These are phyloP conservation scores for Beta vulgaris DNA, from an alignment of 148 eudicot genomes.

Conservation along the genomic window DNA sequence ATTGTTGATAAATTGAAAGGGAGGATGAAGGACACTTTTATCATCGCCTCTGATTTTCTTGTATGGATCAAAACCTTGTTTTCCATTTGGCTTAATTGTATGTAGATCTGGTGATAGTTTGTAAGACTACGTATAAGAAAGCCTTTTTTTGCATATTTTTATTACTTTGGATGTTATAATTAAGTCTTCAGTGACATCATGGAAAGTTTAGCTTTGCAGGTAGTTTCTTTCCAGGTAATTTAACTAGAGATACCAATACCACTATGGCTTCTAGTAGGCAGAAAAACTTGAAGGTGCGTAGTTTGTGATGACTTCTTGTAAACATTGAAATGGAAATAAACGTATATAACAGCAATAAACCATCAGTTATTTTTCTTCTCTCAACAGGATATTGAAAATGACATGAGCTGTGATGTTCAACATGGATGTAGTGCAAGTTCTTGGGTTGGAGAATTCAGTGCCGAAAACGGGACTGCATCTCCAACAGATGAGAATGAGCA, in stretches of 20 bases:
- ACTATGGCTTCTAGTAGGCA: constrained; percentile 37
- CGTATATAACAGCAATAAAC: constrained; percentile 20
- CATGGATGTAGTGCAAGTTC: constrained; percentile 38
- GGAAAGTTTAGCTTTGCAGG: constrained; percentile 42
- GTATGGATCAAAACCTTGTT: not conserved
- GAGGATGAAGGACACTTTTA: not conserved
- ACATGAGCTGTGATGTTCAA: constrained; percentile 43
- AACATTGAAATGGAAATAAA: constrained; percentile 16
- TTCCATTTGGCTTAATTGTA: not conserved
- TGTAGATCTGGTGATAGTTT: not conserved
- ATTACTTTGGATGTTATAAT: constrained; percentile 13
- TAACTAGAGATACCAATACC: constrained; percentile 40
- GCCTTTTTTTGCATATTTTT: too few relatives aligned
- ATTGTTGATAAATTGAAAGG: not conserved
- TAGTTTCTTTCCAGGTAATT: constrained; percentile 27
- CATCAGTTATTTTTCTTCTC: constrained; percentile 18
- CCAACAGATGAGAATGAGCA: constrained; percentile 30
- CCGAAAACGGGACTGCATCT: constrained; percentile 35
- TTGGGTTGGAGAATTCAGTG: constrained; percentile 51
- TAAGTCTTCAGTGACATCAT: constrained; percentile 17
- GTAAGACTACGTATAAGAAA: too few relatives aligned
- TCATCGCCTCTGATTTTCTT: not conserved
- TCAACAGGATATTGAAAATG: constrained; percentile 46
- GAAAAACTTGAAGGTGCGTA: constrained; percentile 53
- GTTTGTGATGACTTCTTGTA: constrained; percentile 32